phyloP scores from a whole-genome alignment of 2,329 filamentous ascomycete species.

The Botrytis fragariae region DNA sequence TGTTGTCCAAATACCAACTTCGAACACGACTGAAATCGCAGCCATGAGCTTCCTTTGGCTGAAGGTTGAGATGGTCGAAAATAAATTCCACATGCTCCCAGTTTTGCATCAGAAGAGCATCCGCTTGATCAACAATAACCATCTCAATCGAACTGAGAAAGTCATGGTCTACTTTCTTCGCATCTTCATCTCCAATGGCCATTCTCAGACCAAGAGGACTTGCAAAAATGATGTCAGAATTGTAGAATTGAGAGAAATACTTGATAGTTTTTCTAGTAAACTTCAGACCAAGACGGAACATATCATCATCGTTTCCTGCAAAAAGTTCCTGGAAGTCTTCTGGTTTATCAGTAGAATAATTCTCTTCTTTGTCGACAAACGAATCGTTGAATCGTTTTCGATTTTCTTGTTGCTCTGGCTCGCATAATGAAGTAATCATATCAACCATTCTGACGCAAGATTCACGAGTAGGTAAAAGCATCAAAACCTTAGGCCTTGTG shows the following conservation, averaged over 20 bases:
- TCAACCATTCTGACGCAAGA: slow-evolving; percentile 78
- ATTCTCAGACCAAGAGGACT: slow-evolving; percentile 87
- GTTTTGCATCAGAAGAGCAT: slow-evolving; percentile 95
- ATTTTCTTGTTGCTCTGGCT: slow-evolving; percentile 91
- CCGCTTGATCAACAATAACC: slow-evolving; percentile 84
- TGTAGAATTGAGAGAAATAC: slow-evolving; percentile 93
- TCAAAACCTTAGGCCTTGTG: slow-evolving; percentile 87
- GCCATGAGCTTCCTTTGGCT: slow-evolving; percentile 84
- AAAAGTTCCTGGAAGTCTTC: slow-evolving; percentile 89
- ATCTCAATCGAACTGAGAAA: slow-evolving; percentile 94
- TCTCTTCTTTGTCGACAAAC: slow-evolving; percentile 68
- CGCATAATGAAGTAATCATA: slow-evolving; percentile 70
- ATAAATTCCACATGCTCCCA: slow-evolving; percentile 96
- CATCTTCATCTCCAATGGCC: slow-evolving; percentile 73
- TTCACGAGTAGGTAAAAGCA: slow-evolving; percentile 85
- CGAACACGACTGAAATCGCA: slow-evolving; percentile 92
- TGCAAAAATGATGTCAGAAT: slow-evolving; percentile 89
- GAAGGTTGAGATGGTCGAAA: slow-evolving; percentile 85
- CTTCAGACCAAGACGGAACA: slow-evolving; percentile 94
- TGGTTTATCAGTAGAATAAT: slow-evolving; percentile 70
- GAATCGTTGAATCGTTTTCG: slow-evolving; percentile 86
- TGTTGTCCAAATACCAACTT: slow-evolving; percentile 88
- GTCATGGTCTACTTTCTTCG: slow-evolving; percentile 74
- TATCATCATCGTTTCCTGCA: slow-evolving; percentile 93
- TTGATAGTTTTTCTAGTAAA: slow-evolving; percentile 96